Conservation (phyloP, 2,329 filamentous ascomycete genomes). For the Calonectria hawksworthii region DNA sequence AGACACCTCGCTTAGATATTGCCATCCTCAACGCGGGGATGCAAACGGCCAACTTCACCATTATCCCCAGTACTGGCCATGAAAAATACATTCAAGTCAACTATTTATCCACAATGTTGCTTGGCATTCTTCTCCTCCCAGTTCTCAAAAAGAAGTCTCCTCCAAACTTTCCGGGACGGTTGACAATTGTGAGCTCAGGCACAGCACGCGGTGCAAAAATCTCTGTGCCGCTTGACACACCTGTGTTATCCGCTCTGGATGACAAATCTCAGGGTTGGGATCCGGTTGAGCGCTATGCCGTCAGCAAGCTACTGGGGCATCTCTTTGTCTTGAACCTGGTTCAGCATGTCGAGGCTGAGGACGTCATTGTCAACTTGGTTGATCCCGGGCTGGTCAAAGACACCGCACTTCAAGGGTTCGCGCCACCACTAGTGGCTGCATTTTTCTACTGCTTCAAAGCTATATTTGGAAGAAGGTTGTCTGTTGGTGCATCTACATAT, state of each 20-base stretch:
- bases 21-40: conserved; percentile 19
- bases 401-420: conserved; percentile 13
- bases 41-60: conserved; percentile 14
- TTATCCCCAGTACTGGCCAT: conserved; percentile 50
- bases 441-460: conserved; percentile 17
- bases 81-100: conserved; percentile 58
- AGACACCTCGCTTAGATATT: background rate
- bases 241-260: conserved; percentile 10
- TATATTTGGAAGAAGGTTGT: background rate
- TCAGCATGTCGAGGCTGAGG: conserved; percentile 1
- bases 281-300: conserved; percentile 13
- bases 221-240: background rate
- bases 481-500: conserved; percentile 28
- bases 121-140: conserved; percentile 45
- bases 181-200: conserved; percentile 26
- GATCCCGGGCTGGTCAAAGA: conserved; percentile 22
- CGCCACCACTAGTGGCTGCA: background rate
- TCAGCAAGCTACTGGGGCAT: conserved; percentile 24
- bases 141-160: conserved; percentile 19
- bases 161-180: conserved; percentile 6
- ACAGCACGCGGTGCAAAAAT: conserved; percentile 7
- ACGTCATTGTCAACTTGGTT: conserved; percentile 26
- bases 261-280: conserved; percentile 1
- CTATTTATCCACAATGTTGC: conserved; percentile 52
- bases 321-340: conserved; percentile 20